phyloP scores from a whole-genome alignment of 495 filamentous ascomycete genomes.

The Neurospora sublineolata region DNA sequence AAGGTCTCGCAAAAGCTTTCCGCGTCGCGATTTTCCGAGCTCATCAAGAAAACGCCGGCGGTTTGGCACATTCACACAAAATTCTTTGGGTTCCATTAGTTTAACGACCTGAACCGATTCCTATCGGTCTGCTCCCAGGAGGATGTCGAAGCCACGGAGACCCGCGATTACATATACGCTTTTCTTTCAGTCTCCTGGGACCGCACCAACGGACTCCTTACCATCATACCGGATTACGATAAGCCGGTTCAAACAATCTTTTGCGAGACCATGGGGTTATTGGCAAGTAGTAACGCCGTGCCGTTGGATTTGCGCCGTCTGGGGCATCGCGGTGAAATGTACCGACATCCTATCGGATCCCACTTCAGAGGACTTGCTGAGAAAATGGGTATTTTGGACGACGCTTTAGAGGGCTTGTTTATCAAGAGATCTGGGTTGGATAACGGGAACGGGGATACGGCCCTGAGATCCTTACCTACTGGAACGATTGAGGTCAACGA shows the following conservation, averaged over 20 bases:
- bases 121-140: not conserved
- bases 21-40: not conserved
- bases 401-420: not conserved
- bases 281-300: not conserved
- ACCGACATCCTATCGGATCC: not conserved
- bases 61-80: not conserved
- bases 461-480: not conserved
- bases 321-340: not conserved
- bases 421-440: not conserved
- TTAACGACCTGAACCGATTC: not conserved
- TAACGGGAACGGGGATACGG: not conserved
- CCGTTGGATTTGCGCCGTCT: not conserved
- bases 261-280: not conserved
- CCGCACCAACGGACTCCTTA: not conserved
- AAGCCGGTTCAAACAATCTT: not conserved
- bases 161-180: not conserved
- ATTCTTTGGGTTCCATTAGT: not conserved
- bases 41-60: not conserved
- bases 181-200: not conserved
- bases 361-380: not conserved
- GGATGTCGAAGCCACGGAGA: not conserved
- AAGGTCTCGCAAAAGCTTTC: not conserved
- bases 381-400: not conserved
- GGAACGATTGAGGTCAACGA: not conserved
- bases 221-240: not conserved